Evolutionary conservation across 1,139 yeast species (phyloP), one percentile per base, ranked within the genome.

Genomic region (Debaryomyces udenii): DNA sequence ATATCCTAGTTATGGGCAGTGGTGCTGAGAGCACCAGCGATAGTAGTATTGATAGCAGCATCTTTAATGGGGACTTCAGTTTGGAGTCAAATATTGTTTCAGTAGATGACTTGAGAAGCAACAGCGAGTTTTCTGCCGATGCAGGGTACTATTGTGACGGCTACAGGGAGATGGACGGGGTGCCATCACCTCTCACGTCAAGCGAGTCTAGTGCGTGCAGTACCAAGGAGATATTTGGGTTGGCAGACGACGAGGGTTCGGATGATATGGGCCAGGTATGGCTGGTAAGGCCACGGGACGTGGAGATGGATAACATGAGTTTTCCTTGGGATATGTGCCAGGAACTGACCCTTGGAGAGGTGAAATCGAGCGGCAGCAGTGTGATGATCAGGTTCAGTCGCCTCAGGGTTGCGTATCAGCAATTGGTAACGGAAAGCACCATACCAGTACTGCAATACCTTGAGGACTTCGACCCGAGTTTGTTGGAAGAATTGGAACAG

Each of bases 161-260:
- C 16, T 34, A 34, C 30, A 15, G 17, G n/a, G 30, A 16, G n/a
- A 34, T 34, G 37, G 37, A 34, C 24, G 37, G 17, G 15, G 16
- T 26, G 23, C 23, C 30, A 9, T 34, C 37, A 10, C 37, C 37
- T 15, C 37, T 34, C 22, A 34, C 37, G 11, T 34, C 37, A 15
- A 34, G 37, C 14, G 37, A 26, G 23, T 34, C 37, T 9, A 26
- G 37, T 11, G 30, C 11, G 20, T 18, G 27, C 14, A 23, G 17
- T 30, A 26, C 37, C 30, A 34, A 34, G 22, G 37, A 34, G 2
- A 17, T 34, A 10, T 17, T 34, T 16, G 37, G 37, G 30, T 27
- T 34, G 23, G 30, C 18, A 4, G 30, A 15, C n/a, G 29, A 34
- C 14, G 37, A 34, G 9, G 17, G 27, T 24, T 26, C 37, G 6